A percentile compares a stretch with the other conserved stretches of the same genome.
These are phyloP conservation scores for Debaryomyces psychrophilus DNA, from an alignment of 1,139 yeast genomes.

Conservation along the genomic window DNA sequence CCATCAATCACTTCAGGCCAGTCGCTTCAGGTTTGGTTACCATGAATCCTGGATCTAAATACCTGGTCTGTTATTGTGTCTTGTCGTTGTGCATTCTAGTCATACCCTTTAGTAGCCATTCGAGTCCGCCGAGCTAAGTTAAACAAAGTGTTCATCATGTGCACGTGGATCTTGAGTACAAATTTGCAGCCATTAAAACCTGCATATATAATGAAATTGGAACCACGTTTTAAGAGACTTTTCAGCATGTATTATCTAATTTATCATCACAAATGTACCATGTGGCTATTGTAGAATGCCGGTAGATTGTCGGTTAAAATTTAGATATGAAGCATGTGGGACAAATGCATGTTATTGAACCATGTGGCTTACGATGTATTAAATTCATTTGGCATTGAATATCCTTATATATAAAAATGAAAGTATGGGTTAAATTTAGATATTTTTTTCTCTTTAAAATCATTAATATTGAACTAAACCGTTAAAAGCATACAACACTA, in stretches of 20 bases:
- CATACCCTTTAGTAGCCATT: too few species aligned
- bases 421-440: neutral
- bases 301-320: neutral
- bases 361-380: neutral
- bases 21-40: too few species aligned
- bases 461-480: neutral
- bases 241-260: neutral
- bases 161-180: neutral
- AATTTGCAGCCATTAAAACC: slow-evolving; percentile 5
- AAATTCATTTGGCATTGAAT: neutral
- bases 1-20: too few species aligned
- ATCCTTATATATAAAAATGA: neutral
- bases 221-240: slow-evolving; percentile 1
- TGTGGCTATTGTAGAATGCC: neutral
- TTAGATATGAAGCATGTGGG: slow-evolving; percentile 1
- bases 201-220: slow-evolving; percentile 3
- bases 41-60: too few species aligned
- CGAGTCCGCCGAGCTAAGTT: too few species aligned
- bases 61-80: too few species aligned
- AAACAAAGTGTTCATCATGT: too few species aligned
- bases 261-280: neutral
- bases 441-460: neutral
- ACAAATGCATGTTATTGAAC: neutral
- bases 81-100: too few species aligned
- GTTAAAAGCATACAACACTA: neutral